These are phyloP conservation scores for Didymella keratinophila DNA, from an alignment of 2,329 filamentous ascomycete genomes.

Conservation along the genomic window DNA sequence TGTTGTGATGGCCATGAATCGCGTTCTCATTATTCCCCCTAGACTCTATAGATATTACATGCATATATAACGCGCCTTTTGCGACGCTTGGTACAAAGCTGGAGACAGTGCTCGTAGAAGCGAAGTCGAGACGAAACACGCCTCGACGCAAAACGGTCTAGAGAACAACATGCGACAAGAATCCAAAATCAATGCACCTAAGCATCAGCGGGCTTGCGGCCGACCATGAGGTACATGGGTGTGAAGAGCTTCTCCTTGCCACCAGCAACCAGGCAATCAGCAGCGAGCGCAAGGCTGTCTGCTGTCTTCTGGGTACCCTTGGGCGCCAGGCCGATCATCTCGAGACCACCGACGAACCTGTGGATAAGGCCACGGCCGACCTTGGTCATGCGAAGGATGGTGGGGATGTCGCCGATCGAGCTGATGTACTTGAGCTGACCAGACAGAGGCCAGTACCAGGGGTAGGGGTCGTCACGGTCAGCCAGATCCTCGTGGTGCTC, in stretches of 20 bases:
- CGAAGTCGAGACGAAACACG: conserved; percentile 23
- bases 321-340: conserved; percentile 78
- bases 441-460: conserved; percentile 94
- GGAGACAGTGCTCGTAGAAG: conserved; percentile 25
- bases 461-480: conserved; percentile 73
- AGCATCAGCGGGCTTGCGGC: conserved; percentile 73
- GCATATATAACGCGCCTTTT: conserved; percentile 33
- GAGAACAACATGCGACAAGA: conserved; percentile 27
- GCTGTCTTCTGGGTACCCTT: conserved; percentile 93
- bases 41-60: conserved; percentile 37
- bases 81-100: conserved; percentile 27
- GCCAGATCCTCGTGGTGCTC: conserved; percentile 88
- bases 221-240: conserved; percentile 98
- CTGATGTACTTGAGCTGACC: conserved; percentile 86
- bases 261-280: conserved; percentile 85
- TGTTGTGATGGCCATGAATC: conserved; percentile 13
- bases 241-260: conserved; percentile 93
- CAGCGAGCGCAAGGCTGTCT: conserved; percentile 82
- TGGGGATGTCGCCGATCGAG: conserved; percentile 79
- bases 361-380: conserved; percentile 79
- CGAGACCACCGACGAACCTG: conserved; percentile 77
- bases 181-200: conserved; percentile 25
- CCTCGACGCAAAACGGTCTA: conserved; percentile 30
- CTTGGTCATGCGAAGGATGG: conserved; percentile 88
- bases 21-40: conserved; percentile 35